Conservation (phyloP, 805 yeast genomes). For the Saccharomycopsis amapae region DNA sequence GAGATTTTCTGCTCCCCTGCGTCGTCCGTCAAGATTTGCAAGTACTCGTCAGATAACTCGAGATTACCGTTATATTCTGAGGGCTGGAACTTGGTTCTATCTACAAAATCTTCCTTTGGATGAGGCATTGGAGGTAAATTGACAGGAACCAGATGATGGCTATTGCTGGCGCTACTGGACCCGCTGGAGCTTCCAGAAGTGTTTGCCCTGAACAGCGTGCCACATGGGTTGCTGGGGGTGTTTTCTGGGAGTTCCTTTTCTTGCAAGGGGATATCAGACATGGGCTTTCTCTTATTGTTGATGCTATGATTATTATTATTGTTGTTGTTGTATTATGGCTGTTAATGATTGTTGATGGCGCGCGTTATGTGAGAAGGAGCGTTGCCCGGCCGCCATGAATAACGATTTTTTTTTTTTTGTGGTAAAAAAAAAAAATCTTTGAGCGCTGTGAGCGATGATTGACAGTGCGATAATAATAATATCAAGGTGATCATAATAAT, state of each 20-base stretch:
- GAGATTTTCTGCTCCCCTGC: conserved; percentile 22
- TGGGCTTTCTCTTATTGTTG: too few relatives aligned
- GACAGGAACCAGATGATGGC: conserved; percentile 18
- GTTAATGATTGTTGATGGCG: too few relatives aligned
- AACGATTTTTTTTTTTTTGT: too few relatives aligned
- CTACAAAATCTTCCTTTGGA: conserved; percentile 18
- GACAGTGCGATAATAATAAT: too few relatives aligned
- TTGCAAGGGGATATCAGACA: conserved; percentile 10
- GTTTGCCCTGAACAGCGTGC: conserved; percentile 6
- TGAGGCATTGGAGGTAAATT: conserved; percentile 16
- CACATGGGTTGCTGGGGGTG: conserved; percentile 15
- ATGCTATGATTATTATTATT: too few relatives aligned
- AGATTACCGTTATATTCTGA: conserved; percentile 7
- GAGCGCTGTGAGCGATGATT: too few relatives aligned
- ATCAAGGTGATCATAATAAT: too few relatives aligned
- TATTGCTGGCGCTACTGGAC: neutral
- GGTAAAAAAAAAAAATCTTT: too few relatives aligned
- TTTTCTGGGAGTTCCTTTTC: conserved; percentile 18
- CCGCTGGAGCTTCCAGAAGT: neutral
- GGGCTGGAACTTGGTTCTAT: conserved; percentile 11
- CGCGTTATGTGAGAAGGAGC: too few relatives aligned
- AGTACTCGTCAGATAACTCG: conserved; percentile 16
- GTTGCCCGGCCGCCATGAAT: too few relatives aligned
- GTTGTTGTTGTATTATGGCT: too few relatives aligned
- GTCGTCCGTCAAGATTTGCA: conserved; percentile 15